A percentile compares a stretch with the other conserved stretches of the same genome.
These are phyloP conservation scores for Pichia gijzeniarum DNA, from an alignment of 805 yeast genomes.

Conservation along the genomic window DNA sequence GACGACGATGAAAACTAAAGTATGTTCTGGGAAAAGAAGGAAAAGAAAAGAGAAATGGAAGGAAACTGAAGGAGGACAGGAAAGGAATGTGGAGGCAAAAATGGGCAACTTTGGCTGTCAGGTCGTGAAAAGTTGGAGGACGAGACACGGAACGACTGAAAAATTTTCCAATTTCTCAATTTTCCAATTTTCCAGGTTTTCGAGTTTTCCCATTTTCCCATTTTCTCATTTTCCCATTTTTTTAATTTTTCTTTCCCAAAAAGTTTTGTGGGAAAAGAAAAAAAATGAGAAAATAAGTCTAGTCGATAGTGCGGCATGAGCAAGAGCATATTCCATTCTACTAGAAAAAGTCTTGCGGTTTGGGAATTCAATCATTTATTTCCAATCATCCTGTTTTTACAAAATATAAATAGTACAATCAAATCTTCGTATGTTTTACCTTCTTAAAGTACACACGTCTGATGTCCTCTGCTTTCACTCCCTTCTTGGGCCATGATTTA, in stretches of 20 bases:
- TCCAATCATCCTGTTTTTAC: no score
- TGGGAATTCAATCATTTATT: no score
- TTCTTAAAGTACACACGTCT: slow-evolving; percentile 30
- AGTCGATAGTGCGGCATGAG: no score
- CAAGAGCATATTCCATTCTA: no score
- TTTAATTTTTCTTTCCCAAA: no score
- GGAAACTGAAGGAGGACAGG: neutral
- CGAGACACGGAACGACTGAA: neutral
- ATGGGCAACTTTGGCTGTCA: neutral
- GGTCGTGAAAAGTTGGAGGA: no score
- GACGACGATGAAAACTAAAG: slow-evolving; percentile 13
- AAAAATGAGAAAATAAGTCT: no score
- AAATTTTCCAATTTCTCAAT: neutral
- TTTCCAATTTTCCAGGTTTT: neutral
- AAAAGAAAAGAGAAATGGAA: neutral
- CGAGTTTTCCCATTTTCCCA: neutral
- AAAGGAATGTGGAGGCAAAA: neutral
- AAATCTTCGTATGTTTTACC: slow-evolving; percentile 14
- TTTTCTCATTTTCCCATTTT: neutral
- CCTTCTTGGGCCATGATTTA: slow-evolving; percentile 31
- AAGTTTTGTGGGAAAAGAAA: no score
- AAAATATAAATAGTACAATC: no score
- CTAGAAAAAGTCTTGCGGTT: no score
- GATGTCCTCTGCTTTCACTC: slow-evolving; percentile 26
- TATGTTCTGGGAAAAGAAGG: slow-evolving; percentile 9